Evolutionary conservation across 805 yeast genomes (phyloP), one percentile per base, ranked within the genome.

Genomic region (Saturnispora kantuleensis): DNA sequence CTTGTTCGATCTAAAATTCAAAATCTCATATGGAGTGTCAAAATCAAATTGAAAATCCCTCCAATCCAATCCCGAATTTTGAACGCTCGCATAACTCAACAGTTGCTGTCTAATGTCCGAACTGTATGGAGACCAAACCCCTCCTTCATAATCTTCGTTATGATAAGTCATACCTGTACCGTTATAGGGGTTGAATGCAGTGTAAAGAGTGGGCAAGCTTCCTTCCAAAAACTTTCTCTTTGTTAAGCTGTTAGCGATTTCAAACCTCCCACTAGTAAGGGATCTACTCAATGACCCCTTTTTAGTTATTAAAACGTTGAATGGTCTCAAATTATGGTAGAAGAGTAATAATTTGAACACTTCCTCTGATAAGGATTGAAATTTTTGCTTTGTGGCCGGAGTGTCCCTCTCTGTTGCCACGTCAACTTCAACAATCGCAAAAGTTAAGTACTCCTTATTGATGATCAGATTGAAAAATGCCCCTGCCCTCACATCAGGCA

Each of bases 171-270:
- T 72, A 41, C 79, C 71, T 8, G 87, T 65, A 0, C 88, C 76
- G 41, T 74, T 73, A 28, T 74, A 66, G 18, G 83, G 70, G 48
- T 81, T 81, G 57, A 88, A 93, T 56, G 85, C 87, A 43, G 88
- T 87, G 62, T 78, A 89, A 26, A 76, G 80, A 0, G 95, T 80
- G n/a, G 76, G 71, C 17, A 93, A 65, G n/a, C 74, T 69, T 2
- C 97, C 97, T 51, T 79, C 83, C 35, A 79, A 68, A 57, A 88
- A 88, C 52, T 77, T 74, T 51, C 80, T 76, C 56, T 81, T 85
- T 63, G 84, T 87, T 55, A 79, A 73, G 83, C 79, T 85, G 53
- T 89, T 93, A 0, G 97, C 97, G 50, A 93, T 83, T 54, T 93
- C 97, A 16, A 86, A 70, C 8, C 96, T 81, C 17, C 96, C 96